phyloP scores from a whole-genome alignment of 225 moss, liverwort and hornwort species.

The Ulota crispa region DNA sequence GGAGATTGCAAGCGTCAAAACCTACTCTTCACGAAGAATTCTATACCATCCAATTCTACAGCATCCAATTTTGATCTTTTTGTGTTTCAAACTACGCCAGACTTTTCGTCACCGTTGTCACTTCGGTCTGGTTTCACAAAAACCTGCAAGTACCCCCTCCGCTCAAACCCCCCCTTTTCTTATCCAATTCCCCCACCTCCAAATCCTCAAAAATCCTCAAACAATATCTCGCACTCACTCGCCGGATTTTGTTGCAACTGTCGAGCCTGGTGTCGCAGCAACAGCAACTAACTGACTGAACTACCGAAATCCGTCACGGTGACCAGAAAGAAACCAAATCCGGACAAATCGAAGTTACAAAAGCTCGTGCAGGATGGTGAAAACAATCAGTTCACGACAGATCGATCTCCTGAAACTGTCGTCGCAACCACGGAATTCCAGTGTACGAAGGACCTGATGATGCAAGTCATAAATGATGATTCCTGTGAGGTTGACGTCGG shows the following conservation, averaged over 20 bases:
- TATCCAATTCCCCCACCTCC: neutral
- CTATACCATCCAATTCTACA: neutral
- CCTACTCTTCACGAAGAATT: neutral
- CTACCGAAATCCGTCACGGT: neutral
- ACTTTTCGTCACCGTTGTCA: neutral
- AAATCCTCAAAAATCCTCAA: neutral
- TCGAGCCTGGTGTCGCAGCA: neutral
- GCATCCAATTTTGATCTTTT: neutral
- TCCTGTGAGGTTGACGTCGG: neutral
- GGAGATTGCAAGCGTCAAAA: constrained; percentile 14
- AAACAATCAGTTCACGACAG: neutral
- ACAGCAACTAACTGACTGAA: neutral
- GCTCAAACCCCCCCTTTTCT: neutral
- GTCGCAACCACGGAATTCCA: neutral
- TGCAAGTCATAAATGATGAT: neutral
- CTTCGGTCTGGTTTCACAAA: neutral
- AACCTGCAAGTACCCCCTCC: constrained; percentile 1
- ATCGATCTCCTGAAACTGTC: neutral
- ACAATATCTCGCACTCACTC: neutral
- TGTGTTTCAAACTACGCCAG: neutral
- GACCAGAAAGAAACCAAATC: neutral
- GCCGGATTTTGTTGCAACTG: neutral
- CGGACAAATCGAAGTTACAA: neutral
- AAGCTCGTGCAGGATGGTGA: neutral
- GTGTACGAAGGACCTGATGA: neutral